Conservation (phyloP, 2,329 filamentous ascomycete genomes). For the Hysterium pulicare region DNA sequence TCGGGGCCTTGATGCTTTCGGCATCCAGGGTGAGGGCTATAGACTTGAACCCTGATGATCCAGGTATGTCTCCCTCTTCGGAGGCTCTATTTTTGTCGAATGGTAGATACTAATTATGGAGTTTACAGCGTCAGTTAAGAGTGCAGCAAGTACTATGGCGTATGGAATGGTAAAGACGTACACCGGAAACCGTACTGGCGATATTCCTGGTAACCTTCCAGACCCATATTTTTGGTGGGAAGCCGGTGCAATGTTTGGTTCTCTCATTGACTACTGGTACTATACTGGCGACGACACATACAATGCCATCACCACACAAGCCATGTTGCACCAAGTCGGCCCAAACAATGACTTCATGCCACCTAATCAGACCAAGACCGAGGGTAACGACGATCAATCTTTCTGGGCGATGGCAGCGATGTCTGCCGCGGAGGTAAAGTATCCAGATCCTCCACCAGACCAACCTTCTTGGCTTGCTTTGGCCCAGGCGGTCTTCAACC, state of each 20-base stretch:
- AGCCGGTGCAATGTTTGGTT: constrained; percentile 39
- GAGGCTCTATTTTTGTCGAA: too few species aligned
- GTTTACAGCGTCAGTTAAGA: too few species aligned
- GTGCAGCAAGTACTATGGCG: constrained; percentile 59
- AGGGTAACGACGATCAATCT: constrained; percentile 57
- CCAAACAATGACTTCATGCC: constrained; percentile 75
- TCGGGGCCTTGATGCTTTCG: constrained; percentile 30
- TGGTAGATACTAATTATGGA: too few species aligned
- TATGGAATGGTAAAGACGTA: constrained; percentile 63
- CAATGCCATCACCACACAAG: constrained; percentile 43
- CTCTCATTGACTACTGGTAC: constrained; percentile 42
- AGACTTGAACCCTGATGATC: constrained; percentile 24
- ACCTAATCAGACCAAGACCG: constrained; percentile 58
- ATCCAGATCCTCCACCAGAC: constrained; percentile 41
- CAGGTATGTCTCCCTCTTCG: constrained; percentile 19
- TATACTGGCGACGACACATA: constrained; percentile 40
- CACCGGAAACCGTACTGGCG: constrained; percentile 58
- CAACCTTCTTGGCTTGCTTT: constrained; percentile 65
- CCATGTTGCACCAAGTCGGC: constrained; percentile 71
- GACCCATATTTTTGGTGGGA: constrained; percentile 45
- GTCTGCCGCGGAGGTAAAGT: constrained; percentile 54
- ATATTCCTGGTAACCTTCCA: constrained; percentile 56
- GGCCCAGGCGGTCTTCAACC: constrained; percentile 70
- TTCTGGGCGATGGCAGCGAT: constrained; percentile 60
- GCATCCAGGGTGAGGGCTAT: constrained; percentile 30